Conservation (phyloP, 192 early-diverging fungal genomes). For the Coemansia sp. region DNA sequence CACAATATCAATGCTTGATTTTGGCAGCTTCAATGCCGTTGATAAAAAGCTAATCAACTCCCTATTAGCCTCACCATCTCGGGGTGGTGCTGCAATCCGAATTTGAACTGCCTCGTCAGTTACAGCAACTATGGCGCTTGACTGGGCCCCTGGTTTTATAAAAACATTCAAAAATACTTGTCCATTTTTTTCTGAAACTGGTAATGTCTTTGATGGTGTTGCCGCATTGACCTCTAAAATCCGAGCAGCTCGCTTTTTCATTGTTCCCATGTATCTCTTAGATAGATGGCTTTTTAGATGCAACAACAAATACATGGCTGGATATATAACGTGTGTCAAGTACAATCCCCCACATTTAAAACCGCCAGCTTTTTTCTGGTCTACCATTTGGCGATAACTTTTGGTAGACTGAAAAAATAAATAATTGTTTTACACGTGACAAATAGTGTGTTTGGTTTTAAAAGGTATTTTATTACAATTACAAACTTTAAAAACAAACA, state of each 20-base stretch:
- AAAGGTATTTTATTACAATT: not conserved
- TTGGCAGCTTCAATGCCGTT: slow-evolving; percentile 5
- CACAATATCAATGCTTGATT: slow-evolving; percentile 2
- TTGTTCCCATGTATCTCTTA: not conserved
- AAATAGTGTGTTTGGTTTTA: not conserved
- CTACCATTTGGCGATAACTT: not conserved
- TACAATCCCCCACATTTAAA: not conserved
- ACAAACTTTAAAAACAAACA: not conserved
- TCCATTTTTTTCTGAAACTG: slow-evolving; percentile 1
- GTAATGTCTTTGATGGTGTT: not conserved
- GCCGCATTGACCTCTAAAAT: not conserved
- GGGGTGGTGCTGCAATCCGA: slow-evolving; percentile 20
- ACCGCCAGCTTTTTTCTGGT: too few species aligned
- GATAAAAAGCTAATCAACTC: slow-evolving; percentile 13
- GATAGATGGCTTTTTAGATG: not conserved
- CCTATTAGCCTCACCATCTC: slow-evolving; percentile 26
- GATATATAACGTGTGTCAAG: not conserved
- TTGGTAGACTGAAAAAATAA: not conserved
- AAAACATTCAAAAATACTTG: not conserved
- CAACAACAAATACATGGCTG: not conserved
- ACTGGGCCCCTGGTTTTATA: slow-evolving; percentile 11
- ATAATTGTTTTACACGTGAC: not conserved
- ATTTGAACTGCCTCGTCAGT: slow-evolving; percentile 2
- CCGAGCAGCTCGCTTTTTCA: not conserved
- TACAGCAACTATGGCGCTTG: not conserved